These are phyloP conservation scores for Inga leiocalycina DNA, from an alignment of 306 rosid species.

Conservation along the genomic window DNA sequence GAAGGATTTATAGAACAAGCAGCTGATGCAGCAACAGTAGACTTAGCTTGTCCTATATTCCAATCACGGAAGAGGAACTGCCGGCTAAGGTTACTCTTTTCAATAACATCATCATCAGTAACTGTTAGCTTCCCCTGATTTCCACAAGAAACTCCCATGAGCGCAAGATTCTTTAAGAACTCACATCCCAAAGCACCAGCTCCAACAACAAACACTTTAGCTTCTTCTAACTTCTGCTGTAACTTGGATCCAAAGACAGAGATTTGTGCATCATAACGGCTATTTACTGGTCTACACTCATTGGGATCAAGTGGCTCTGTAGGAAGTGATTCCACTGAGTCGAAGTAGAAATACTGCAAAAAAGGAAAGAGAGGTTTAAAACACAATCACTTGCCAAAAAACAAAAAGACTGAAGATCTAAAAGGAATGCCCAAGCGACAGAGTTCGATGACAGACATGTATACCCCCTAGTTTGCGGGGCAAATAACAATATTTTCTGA, in stretches of 20 bases:
- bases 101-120: slow-evolving; percentile 98
- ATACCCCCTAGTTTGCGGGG: background rate
- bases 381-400: slow-evolving; percentile 26
- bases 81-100: slow-evolving; percentile 96
- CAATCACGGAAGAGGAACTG: slow-evolving; percentile 99
- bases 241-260: slow-evolving; percentile 91
- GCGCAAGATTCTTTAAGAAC: slow-evolving; percentile 81
- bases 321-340: slow-evolving; percentile 94
- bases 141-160: slow-evolving; percentile 98
- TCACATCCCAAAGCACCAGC: slow-evolving; percentile 98
- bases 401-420: background rate
- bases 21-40: slow-evolving; percentile 92
- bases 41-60: slow-evolving; percentile 98
- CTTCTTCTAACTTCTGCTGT: slow-evolving; percentile 90
- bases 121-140: slow-evolving; percentile 72
- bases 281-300: slow-evolving; percentile 76
- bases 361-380: slow-evolving; percentile 30
- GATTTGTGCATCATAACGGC: slow-evolving; percentile 97
- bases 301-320: slow-evolving; percentile 71
- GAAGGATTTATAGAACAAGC: slow-evolving; percentile 65
- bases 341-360: slow-evolving; percentile 91
- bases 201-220: slow-evolving; percentile 84
- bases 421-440: background rate
- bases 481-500: background rate
- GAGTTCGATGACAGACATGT: background rate